Conservation (phyloP, 2,329 filamentous ascomycete genomes). For the Fusarium fracticaudum region DNA sequence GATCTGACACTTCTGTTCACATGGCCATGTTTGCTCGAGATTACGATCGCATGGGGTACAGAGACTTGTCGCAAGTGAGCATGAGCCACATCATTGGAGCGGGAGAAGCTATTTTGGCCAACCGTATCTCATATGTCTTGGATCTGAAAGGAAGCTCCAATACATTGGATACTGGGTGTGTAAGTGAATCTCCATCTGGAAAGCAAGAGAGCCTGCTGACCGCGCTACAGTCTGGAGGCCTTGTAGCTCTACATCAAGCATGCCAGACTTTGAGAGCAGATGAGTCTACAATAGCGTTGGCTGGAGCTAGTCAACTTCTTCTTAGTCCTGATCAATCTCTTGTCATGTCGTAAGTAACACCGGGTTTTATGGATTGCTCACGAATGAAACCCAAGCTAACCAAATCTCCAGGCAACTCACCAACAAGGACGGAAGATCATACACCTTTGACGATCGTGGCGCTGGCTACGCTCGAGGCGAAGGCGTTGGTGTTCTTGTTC, state of each 20-base stretch:
- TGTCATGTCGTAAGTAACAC: no score
- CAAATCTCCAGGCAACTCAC: no score
- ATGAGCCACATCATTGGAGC: background rate
- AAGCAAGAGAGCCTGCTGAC: background rate
- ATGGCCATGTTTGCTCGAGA: background rate
- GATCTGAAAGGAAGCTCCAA: background rate
- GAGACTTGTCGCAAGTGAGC: background rate
- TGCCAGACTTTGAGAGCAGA: slow-evolving; percentile 1
- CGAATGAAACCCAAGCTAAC: no score
- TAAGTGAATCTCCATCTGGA: background rate
- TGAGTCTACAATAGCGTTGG: no score
- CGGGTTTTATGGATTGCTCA: no score
- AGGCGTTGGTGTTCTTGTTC: no score
- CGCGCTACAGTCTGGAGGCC: background rate
- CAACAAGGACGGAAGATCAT: no score
- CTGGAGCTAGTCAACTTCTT: no score
- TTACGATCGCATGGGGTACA: background rate
- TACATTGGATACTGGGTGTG: background rate
- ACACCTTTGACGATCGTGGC: no score
- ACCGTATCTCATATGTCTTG: slow-evolving; percentile 1
- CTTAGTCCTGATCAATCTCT: no score
- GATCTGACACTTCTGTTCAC: background rate
- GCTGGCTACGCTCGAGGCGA: no score
- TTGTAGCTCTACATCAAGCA: background rate
- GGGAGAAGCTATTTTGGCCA: background rate